phyloP scores from a whole-genome alignment of 2,329 filamentous ascomycete species.

The Xylaria polymorpha region DNA sequence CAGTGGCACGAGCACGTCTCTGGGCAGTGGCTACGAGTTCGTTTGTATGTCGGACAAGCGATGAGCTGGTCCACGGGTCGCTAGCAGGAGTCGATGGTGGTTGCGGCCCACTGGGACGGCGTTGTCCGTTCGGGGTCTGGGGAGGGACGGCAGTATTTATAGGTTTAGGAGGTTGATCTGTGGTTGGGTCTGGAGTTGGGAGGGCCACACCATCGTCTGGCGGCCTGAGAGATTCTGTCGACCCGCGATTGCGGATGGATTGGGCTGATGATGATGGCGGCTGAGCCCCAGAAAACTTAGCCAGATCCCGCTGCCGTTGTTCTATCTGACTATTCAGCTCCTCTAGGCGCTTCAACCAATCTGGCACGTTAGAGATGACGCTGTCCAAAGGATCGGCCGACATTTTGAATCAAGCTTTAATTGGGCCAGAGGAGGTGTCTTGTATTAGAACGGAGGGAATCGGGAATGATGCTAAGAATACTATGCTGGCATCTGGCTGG shows the following conservation, averaged over 20 bases:
- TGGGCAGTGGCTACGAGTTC: conserved; percentile 60
- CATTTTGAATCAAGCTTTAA: conserved; percentile 44
- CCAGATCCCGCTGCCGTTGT: conserved; percentile 70
- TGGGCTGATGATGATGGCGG: conserved; percentile 51
- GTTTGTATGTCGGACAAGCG: conserved; percentile 55
- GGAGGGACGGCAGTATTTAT: conserved; percentile 26
- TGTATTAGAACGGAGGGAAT: background rate
- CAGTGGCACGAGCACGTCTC: conserved; percentile 59
- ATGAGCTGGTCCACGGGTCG: conserved; percentile 52
- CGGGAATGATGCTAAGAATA: conserved; percentile 28
- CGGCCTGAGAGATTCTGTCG: conserved; percentile 65
- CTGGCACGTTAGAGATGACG: conserved; percentile 66
- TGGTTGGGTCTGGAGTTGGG: conserved; percentile 36
- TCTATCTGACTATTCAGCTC: conserved; percentile 71
- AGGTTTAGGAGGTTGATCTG: conserved; percentile 28
- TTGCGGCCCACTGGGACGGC: conserved; percentile 42
- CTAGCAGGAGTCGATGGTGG: conserved; percentile 51
- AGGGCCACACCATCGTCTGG: conserved; percentile 56
- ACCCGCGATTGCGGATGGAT: conserved; percentile 63
- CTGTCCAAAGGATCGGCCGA: conserved; percentile 68
- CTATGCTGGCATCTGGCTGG: conserved; percentile 26
- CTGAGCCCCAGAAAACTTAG: conserved; percentile 56
- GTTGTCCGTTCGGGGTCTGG: conserved; percentile 38
- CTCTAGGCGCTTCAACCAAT: conserved; percentile 69
- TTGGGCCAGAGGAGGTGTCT: conserved; percentile 25